These are phyloP conservation scores for Tylopilus sp. DNA, from an alignment of 768 basidiomycete species.

Conservation along the genomic window DNA sequence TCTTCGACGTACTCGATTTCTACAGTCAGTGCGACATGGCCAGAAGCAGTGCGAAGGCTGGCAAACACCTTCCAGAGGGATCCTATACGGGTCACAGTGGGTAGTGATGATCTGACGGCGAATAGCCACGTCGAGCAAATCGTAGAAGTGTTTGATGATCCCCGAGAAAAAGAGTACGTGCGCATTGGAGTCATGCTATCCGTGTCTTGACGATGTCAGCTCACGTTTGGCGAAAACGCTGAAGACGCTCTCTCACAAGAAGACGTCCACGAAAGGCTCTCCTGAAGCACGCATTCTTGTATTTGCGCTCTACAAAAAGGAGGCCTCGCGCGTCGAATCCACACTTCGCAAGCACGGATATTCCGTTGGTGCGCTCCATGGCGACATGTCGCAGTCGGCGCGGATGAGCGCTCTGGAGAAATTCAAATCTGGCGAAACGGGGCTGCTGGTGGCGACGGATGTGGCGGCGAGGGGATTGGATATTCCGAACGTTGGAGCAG, in stretches of 20 bases:
- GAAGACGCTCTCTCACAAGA: slow-evolving; percentile 54
- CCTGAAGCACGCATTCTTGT: slow-evolving; percentile 74
- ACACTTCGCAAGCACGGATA: slow-evolving; percentile 74
- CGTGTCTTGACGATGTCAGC: too few relatives aligned
- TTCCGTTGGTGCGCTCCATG: slow-evolving; percentile 79
- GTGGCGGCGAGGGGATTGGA: slow-evolving; percentile 97
- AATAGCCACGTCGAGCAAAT: slow-evolving; percentile 91
- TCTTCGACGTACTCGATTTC: not conserved
- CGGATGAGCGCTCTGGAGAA: slow-evolving; percentile 82
- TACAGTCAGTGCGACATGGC: slow-evolving; percentile 97
- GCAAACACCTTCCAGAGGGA: slow-evolving; percentile 84
- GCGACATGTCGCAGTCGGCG: slow-evolving; percentile 83
- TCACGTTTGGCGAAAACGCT: slow-evolving; percentile 58
- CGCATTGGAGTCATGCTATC: too few relatives aligned
- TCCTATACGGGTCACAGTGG: slow-evolving; percentile 90
- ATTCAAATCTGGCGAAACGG: slow-evolving; percentile 80
- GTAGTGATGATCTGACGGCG: slow-evolving; percentile 91
- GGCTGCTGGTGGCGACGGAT: slow-evolving; percentile 91
- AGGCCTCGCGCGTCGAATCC: slow-evolving; percentile 85
- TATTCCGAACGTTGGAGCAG: slow-evolving; percentile 92
- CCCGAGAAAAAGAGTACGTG: slow-evolving; percentile 81
- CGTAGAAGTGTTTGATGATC: slow-evolving; percentile 89
- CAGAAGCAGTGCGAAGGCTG: slow-evolving; percentile 85
- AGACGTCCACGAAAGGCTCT: slow-evolving; percentile 47
- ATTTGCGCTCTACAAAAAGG: slow-evolving; percentile 97